Percentiles rank a stretch among this genome's conserved stretches.
Evolutionary conservation across 805 yeast species (phyloP).

Genomic region (Jamesozyma hellenica): DNA sequence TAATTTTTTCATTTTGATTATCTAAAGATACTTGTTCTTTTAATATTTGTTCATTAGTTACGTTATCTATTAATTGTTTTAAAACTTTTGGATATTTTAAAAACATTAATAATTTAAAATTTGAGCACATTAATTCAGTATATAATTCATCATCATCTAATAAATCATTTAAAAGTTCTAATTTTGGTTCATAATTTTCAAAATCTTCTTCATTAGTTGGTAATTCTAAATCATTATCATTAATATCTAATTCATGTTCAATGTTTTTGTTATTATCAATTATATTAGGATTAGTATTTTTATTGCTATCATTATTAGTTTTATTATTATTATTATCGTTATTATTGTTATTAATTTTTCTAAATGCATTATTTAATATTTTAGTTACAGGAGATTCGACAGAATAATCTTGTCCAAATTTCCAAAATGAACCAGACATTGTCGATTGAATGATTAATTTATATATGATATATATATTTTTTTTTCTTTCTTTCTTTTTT

Average conservation of each 20-base stretch:
- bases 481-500: too few relatives aligned
- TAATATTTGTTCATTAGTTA: conserved; percentile 37
- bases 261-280: conserved; percentile 11
- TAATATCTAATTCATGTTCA: conserved; percentile 21
- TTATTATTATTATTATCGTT: neutral
- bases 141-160: conserved; percentile 66
- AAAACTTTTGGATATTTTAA: conserved; percentile 72
- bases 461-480: too few relatives aligned
- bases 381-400: conserved; percentile 46
- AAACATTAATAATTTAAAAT: conserved; percentile 65
- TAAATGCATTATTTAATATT: conserved; percentile 32
- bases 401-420: conserved; percentile 48
- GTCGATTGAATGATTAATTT: too few relatives aligned
- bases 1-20: conserved; percentile 1
- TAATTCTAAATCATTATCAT: conserved; percentile 17
- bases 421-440: conserved; percentile 50
- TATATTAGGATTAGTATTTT: conserved; percentile 28
- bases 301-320: conserved; percentile 8
- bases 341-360: conserved; percentile 15
- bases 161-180: conserved; percentile 41
- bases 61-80: conserved; percentile 54
- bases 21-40: too few relatives aligned
- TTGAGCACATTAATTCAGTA: conserved; percentile 61
- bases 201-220: conserved; percentile 27
- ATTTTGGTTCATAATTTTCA: conserved; percentile 32